Evolutionary conservation across 2,329 filamentous ascomycete species (phyloP).

Genomic region (Bimuria novae-zelandiae): DNA sequence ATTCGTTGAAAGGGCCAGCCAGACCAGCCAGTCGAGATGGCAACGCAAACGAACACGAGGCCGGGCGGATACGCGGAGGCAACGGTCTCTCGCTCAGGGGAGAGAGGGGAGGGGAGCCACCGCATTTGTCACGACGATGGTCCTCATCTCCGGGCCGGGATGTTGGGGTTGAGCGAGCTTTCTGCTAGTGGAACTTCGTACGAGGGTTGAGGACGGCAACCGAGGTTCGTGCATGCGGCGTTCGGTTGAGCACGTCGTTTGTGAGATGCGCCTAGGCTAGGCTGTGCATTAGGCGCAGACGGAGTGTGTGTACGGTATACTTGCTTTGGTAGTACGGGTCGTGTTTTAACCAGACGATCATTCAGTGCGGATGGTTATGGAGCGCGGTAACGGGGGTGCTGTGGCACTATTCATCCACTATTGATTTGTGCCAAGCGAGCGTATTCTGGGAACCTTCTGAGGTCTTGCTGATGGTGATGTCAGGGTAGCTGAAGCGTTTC

Average conservation of each 20-base stretch:
- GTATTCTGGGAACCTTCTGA: no score
- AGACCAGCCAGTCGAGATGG: no score
- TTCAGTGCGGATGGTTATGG: background rate
- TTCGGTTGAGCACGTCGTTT: background rate
- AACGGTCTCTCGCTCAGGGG: background rate
- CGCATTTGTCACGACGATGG: background rate
- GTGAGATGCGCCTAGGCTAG: background rate
- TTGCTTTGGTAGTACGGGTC: slow-evolving; percentile 1
- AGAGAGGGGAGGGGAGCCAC: background rate
- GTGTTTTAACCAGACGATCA: background rate
- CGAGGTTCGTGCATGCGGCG: background rate
- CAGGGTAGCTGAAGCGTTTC: no score
- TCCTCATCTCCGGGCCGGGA: background rate
- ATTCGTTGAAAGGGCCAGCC: background rate
- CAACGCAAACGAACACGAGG: background rate
- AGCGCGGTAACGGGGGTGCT: no score
- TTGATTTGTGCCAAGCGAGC: no score
- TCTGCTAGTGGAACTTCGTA: no score
- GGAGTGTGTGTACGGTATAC: background rate
- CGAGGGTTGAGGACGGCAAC: background rate
- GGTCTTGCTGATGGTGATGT: no score
- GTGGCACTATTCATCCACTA: background rate
- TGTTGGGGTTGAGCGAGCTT: background rate
- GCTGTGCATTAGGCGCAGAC: background rate
- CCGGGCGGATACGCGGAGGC: background rate